Percentiles rank a stretch among this genome's conserved stretches.
Conservation (phyloP, 164 flowering plant genomes). For the Brasenia schreberi region DNA sequence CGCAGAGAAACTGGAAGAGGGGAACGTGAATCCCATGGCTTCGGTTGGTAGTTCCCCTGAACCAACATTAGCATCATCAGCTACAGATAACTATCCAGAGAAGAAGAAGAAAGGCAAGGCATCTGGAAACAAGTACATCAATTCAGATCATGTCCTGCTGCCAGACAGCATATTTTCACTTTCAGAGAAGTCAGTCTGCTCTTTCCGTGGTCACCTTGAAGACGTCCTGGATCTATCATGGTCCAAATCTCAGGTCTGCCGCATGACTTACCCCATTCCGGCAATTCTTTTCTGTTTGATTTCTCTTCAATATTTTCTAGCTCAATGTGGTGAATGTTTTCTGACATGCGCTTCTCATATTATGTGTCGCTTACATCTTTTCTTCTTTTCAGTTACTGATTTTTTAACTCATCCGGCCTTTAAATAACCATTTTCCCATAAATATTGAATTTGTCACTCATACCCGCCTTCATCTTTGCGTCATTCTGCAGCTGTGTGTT, state of each 20-base stretch:
- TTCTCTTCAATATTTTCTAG: background rate
- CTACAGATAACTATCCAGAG: constrained; percentile 27
- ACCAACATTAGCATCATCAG: constrained; percentile 35
- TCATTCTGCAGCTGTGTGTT: no score
- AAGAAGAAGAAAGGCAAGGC: constrained; percentile 70
- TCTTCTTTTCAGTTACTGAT: no score
- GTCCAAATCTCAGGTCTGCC: constrained; percentile 92
- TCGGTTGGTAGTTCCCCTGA: constrained; percentile 67
- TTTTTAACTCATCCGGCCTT: no score
- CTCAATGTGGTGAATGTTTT: background rate
- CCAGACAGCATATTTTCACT: constrained; percentile 82
- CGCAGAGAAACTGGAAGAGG: constrained; percentile 57
- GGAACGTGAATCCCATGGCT: constrained; percentile 30
- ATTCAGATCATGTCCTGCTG: constrained; percentile 50
- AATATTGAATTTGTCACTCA: no score
- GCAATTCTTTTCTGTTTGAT: background rate
- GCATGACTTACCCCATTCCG: background rate
- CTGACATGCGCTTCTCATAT: no score
- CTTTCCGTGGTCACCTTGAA: constrained; percentile 79
- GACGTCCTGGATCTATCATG: constrained; percentile 96
- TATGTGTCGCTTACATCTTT: no score
- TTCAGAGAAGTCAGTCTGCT: constrained; percentile 78
- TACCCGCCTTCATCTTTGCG: no score
- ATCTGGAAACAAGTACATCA: constrained; percentile 53
- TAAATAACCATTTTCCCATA: no score